Percentiles rank a stretch among this genome's conserved stretches.
These are phyloP conservation scores for Myxozyma lipomycoides DNA, from an alignment of 805 yeast species.

Conservation along the genomic window DNA sequence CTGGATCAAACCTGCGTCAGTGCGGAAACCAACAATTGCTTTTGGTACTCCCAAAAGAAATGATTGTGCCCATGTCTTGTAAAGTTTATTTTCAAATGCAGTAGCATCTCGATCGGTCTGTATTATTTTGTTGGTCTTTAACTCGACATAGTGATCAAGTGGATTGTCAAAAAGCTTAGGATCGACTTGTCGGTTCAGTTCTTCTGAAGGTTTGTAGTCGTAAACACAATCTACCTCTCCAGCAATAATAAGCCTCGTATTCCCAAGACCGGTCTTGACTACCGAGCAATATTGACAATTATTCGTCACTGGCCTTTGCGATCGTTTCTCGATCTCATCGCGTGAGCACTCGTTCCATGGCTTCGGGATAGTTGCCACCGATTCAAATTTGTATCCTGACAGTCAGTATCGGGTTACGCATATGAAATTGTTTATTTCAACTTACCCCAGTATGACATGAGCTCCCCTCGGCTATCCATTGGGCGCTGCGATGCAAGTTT, in stretches of 20 bases:
- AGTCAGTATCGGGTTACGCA: neutral
- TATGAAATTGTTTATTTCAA: neutral
- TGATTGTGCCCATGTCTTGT: slow-evolving; percentile 89
- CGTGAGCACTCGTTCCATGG: slow-evolving; percentile 73
- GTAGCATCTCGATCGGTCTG: slow-evolving; percentile 54
- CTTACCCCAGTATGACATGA: slow-evolving; percentile 36
- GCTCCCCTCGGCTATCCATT: slow-evolving; percentile 29
- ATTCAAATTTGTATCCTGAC: slow-evolving; percentile 82
- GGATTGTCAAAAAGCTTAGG: slow-evolving; percentile 40
- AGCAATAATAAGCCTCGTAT: slow-evolving; percentile 61
- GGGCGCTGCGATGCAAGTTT: slow-evolving; percentile 25
- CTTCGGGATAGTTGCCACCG: slow-evolving; percentile 63
- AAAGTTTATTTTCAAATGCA: slow-evolving; percentile 70
- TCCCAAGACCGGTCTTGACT: slow-evolving; percentile 82
- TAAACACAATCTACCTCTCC: slow-evolving; percentile 92
- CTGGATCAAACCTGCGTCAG: slow-evolving; percentile 58
- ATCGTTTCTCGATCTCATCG: slow-evolving; percentile 61
- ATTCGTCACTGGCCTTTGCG: slow-evolving; percentile 57
- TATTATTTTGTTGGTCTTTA: slow-evolving; percentile 66
- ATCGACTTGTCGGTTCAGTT: slow-evolving; percentile 16
- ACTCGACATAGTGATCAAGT: slow-evolving; percentile 73
- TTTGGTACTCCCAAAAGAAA: slow-evolving; percentile 81
- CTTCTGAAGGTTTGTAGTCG: slow-evolving; percentile 63
- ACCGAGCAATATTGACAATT: slow-evolving; percentile 75
- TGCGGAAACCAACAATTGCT: slow-evolving; percentile 82